Base-by-base conservation (phyloP, 306 rosid genomes). In the Phaseolus lunatus region DNA sequence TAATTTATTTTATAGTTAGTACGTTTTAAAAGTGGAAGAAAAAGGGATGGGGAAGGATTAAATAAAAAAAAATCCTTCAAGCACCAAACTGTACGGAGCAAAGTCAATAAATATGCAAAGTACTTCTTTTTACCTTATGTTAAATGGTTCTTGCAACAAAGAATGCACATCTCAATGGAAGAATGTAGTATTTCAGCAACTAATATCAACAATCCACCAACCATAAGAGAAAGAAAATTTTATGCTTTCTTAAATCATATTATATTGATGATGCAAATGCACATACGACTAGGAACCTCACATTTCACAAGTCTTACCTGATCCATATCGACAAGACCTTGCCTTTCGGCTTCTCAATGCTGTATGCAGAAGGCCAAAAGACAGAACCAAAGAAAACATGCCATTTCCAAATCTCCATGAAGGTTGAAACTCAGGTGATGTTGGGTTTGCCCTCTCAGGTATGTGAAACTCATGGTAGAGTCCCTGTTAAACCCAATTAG, bases 401-500 rank as follows among this genome's bases (percentile, higher is more conserved):
- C 97, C 97, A 77, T 92, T 89, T 78, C 90, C 92, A 66, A 92
- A 92, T 84, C 94, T 92, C 97, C 97, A 92, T 7, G 94, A 79
- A 73, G 89, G 80, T 75, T 92, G 93, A 81, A 87, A 89, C 80
- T 89, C 90, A 29, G 83, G 59, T 67, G 84, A 78, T 35, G 78
- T 78, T 67, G 81, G 85, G 74, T 84, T 71, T 80, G 84, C 76
- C 78, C 94, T 86, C 81, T 87, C 84, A n/a, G 94, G 97, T 67
- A 85, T 56, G 47, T 53, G 70, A 84, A 92, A 92, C 70, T 92
- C 97, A 37, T 82, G 70, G 56, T 86, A 67, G 29, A 89, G 86
- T 79, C 97, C 97, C 97, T 92, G 82, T 29, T 9, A 85, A 78
- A 70, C 58, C 52, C 76, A 79, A 53, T 77, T 62, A 52, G 52